Evolutionary conservation across 306 rosid species (phyloP).

Genomic region (Erythrophleum fordii): DNA sequence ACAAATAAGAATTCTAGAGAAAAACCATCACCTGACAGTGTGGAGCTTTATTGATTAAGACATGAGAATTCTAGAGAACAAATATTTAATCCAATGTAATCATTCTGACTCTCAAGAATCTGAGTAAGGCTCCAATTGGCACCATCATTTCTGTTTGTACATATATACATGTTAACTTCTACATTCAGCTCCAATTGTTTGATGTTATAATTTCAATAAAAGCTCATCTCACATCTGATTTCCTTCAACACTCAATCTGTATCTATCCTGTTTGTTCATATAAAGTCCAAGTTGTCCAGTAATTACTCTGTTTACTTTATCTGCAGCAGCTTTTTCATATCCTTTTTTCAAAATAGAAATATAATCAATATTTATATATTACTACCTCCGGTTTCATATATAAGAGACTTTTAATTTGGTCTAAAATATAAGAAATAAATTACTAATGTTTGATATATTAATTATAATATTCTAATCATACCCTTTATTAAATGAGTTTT

Average conservation of each 20-base stretch:
- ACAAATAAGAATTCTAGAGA: not conserved
- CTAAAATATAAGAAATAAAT: too few species aligned
- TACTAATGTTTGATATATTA: too few species aligned
- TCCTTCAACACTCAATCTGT: not conserved
- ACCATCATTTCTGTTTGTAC: not conserved
- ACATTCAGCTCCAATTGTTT: constrained; percentile 4
- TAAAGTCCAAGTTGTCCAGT: constrained; percentile 14
- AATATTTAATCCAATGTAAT: too few species aligned
- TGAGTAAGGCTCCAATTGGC: not conserved
- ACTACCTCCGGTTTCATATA: too few species aligned
- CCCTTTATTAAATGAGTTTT: too few species aligned
- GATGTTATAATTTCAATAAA: not conserved
- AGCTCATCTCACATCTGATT: constrained; percentile 11
- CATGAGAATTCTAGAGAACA: too few species aligned
- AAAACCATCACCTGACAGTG: not conserved
- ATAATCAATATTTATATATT: not conserved
- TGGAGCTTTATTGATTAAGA: too few species aligned
- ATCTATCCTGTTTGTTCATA: not conserved
- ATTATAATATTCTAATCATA: too few species aligned
- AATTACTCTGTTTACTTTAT: constrained; percentile 8
- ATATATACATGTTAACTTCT: not conserved
- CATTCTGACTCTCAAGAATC: not conserved
- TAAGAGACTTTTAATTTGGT: too few species aligned
- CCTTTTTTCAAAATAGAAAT: not conserved
- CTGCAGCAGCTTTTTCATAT: not conserved